A percentile compares a stretch with the other conserved stretches of the same genome.
These are phyloP conservation scores for Flaveria sonorensis DNA, from an alignment of 129 eudicot species.

Conservation along the genomic window DNA sequence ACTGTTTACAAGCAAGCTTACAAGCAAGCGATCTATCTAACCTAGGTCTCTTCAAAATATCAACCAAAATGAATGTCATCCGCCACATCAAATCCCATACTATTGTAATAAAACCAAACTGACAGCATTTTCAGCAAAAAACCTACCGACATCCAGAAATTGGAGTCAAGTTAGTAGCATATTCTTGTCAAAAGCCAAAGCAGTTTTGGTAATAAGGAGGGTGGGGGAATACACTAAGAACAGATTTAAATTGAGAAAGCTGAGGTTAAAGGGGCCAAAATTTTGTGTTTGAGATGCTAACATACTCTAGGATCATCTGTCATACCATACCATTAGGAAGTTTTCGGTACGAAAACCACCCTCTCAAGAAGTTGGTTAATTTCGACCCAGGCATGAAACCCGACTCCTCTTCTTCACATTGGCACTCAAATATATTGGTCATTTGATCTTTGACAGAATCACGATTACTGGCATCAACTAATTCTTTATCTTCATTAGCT, in stretches of 20 bases:
- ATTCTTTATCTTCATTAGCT: constrained; percentile 23
- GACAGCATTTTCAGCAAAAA: neutral
- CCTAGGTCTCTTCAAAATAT: too few species aligned
- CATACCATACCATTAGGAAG: constrained; percentile 32
- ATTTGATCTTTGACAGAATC: constrained; percentile 24
- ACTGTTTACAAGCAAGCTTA: too few species aligned
- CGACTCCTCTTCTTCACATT: constrained; percentile 27
- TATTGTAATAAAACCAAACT: neutral
- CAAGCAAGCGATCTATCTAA: too few species aligned
- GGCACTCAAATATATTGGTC: constrained; percentile 20
- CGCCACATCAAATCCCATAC: neutral
- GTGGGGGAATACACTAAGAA: neutral
- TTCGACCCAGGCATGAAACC: constrained; percentile 31
- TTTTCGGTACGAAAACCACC: constrained; percentile 42
- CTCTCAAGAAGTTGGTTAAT: constrained; percentile 36
- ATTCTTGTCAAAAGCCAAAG: neutral
- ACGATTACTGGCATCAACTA: constrained; percentile 4
- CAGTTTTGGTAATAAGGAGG: neutral
- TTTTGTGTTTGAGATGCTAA: constrained; percentile 1
- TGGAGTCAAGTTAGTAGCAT: neutral
- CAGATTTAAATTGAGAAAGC: constrained; percentile 16
- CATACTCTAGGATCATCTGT: constrained; percentile 14
- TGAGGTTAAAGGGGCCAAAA: constrained; percentile 24
- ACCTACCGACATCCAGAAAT: neutral
- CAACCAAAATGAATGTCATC: neutral